Base-by-base conservation (phyloP, 495 filamentous ascomycete genomes). In the Arthonia radiata region DNA sequence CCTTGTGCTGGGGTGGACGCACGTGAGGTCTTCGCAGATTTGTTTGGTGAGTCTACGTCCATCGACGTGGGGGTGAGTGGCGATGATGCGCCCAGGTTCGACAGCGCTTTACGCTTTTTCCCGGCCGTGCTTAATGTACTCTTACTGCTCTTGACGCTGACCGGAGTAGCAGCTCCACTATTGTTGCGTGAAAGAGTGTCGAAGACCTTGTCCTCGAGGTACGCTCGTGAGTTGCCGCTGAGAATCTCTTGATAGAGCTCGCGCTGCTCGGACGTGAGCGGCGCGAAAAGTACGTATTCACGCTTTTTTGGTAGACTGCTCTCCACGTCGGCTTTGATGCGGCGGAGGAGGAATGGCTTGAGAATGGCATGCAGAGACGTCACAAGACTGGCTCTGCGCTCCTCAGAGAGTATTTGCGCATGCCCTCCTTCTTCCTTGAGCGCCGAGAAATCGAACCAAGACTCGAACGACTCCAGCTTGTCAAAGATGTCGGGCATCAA, bases 401-500 rank as follows among this genome's bases (percentile, higher is more conserved):
- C 64, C 42, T 82, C 73, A 23, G 62, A 60, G 10, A 82, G 56
- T 37, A 80, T 70, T 26, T 76, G 59, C 21, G 68, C 58, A 13
- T 71, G 69, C 2, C 68, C 67, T 14, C 54, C 55, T 32, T 62
- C 62, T 29, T 90, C 78, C 31, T 82, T 61, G 3, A 93, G 54
- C 4, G 75, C 81, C 1, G 73, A 79, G 36, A 97, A 97, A 40
- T 97, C 82, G 36, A 97, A 97, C 79, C 81, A 92, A 18, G 62
- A 64, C 46, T 93, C 77, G 33, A 97, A 97, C 7, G 72, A 69
- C 34, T 77, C 69, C 41, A 83, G 66, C 41, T 89, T 73, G 31
- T 77, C 67, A 40, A 97, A 97, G 21, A 92, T 78, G 21, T 76
- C 71, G 2, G 86, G 86, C 23, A 97, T 61, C 2, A 97, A 55